Evolutionary conservation across 106 monocot genomes (phyloP), one percentile per base, ranked within the genome.

Genomic region (Allium fistulosum): DNA sequence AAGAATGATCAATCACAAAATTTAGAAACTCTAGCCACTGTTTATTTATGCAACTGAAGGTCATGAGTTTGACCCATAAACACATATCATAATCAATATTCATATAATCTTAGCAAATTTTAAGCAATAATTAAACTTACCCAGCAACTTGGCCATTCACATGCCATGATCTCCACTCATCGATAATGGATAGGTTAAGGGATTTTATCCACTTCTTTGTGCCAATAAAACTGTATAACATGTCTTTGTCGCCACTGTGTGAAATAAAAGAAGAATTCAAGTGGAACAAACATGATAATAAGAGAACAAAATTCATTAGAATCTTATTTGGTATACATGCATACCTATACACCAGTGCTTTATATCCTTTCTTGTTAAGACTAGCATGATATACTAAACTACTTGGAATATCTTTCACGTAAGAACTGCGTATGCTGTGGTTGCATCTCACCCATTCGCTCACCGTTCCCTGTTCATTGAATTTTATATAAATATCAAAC

Each of bases 311-410:
- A 55, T 12, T 15, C 53, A 55, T 15, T 11, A 3, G 53, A 55
- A 55, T 12, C 11, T 15, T 15, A 55, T 15, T 11, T 11, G 53
- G 15, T 3, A 12, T 12, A 55, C 15, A 12, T 55, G 15, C 6
- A 1, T 55, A 83, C 80, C 83, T 87, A 72, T 80, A 80, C 10
- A 84, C 71, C 2, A 88, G 63, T 51, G 75, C 83, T 53, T 81
- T 77, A 27, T 84, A 88, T 10, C 87, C 87, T 73, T 53, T 66
- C 13, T 46, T 63, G n/a, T 71, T 75, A 16, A 87, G 48, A 27
- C 62, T 75, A 2, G 15, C 51, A 28, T 87, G 83, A 66, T 87
- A 80, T 2, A 13, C 22, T 15, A 59, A 17, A 59, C 17, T 13
- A 59, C 59, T 59, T 13, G 9, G n/a, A 16, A 59, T 18, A 18